Evolutionary conservation across 345 rosid species (phyloP).

Genomic region (Eucalyptus cloeziana): DNA sequence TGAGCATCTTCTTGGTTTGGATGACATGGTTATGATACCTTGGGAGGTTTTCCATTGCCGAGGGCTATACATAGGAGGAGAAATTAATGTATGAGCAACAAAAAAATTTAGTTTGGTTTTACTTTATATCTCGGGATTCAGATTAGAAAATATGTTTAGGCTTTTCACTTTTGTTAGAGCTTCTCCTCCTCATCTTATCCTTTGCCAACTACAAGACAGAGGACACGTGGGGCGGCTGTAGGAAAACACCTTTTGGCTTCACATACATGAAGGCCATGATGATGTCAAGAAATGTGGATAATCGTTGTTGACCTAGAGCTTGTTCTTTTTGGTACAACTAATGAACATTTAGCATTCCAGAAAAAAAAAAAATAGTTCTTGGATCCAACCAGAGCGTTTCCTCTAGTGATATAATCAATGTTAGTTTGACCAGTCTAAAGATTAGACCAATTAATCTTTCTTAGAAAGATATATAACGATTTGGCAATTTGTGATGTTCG

Average conservation of each 20-base stretch:
- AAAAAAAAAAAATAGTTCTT: background rate
- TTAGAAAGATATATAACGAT: background rate
- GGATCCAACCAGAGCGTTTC: background rate
- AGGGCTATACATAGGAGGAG: background rate
- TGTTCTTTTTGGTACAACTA: background rate
- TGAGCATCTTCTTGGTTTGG: background rate
- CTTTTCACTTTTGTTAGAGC: background rate
- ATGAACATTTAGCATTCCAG: background rate
- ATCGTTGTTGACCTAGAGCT: background rate
- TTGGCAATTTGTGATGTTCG: accelerated
- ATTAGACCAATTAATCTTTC: background rate
- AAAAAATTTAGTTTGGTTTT: background rate
- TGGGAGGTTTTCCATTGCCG: background rate
- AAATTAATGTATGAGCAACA: background rate
- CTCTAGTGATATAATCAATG: background rate
- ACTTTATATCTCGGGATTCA: background rate
- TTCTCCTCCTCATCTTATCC: background rate
- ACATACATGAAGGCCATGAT: background rate
- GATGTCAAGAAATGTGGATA: background rate
- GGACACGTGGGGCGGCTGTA: background rate
- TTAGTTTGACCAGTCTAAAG: background rate
- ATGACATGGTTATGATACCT: background rate
- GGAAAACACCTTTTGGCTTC: background rate
- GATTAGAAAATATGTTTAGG: background rate
- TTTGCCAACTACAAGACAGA: background rate